Base-by-base conservation (phyloP, 1,284 basidiomycete species). In the Irpex sp. region DNA sequence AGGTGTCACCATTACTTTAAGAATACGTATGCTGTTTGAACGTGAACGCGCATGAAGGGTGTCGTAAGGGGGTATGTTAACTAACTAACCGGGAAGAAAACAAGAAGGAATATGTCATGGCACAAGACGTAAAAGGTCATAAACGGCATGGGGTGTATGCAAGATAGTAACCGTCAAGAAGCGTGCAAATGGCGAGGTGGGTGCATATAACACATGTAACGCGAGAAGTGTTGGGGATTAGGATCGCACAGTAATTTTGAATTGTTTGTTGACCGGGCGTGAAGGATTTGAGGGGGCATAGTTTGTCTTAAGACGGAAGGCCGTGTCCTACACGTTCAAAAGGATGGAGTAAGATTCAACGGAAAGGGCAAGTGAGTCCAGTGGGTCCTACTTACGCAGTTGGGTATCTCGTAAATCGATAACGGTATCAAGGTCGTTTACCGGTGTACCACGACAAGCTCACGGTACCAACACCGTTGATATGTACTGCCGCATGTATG, bases 381-480 rank as follows among this genome's bases (percentile, higher is more conserved):
- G 4, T 7, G 14, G 52, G 9, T 5, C 52, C 14, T 54, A 36
- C 33, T 28, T 35, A 54, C 28, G 23, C 19, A n/a, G 10, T 19
- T 14, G 49, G 49, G 52, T 54, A 54, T 54, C 52, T 54, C 52
- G 52, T 35, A 28, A 14, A 28, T 35, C 18, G 52, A 54, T 54
- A 54, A 54, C 52, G 52, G 52, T 54, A 4, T 80, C 71, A 85
- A 69, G 80, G 80, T 67, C 80, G 84, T 72, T 84, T 86, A 59
- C 86, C 85, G n/a, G 82, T 77, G 62, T 77, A 82, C 87, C 87
- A 91, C 35, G 89, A 90, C 61, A 91, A 74, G 66, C 84, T 80
- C 48, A 91, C 88, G 70, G 88, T 90, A 65, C 89, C 88, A 12
- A 87, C 89, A 56, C 86, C 87, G 49, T 79, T 73, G 62, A 91